These are phyloP conservation scores for Lentinula aciculospora DNA, from an alignment of 768 basidiomycete species.

Conservation along the genomic window DNA sequence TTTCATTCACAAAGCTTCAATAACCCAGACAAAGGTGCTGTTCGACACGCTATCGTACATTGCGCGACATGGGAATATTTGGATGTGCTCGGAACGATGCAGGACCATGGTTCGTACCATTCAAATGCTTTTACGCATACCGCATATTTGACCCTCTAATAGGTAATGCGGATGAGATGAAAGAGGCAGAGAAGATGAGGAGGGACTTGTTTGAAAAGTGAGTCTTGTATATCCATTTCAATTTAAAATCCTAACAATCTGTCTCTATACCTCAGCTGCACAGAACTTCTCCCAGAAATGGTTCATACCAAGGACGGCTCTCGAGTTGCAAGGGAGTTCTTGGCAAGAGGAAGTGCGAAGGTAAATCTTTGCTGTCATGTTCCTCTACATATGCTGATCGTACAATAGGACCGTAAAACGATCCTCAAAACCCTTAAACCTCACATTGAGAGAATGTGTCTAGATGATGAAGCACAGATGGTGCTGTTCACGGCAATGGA, in stretches of 20 bases:
- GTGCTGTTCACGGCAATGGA: conserved; percentile 90
- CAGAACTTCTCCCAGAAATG: conserved; percentile 86
- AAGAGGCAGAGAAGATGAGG: conserved; percentile 67
- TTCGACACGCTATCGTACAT: conserved; percentile 85
- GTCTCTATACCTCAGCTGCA: conserved; percentile 44
- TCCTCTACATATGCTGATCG: background rate
- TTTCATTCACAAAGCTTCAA: conserved; percentile 56
- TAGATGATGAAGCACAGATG: conserved; percentile 85
- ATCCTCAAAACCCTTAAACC: conserved; percentile 88
- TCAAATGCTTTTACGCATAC: background rate
- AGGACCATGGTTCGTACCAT: conserved; percentile 18
- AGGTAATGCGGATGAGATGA: conserved; percentile 29
- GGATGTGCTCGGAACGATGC: conserved; percentile 46
- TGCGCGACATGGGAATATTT: conserved; percentile 86
- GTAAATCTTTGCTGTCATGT: conserved; percentile 23
- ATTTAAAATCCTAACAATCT: background rate
- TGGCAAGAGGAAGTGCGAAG: conserved; percentile 81
- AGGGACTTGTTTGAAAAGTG: conserved; percentile 81
- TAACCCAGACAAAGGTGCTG: conserved; percentile 85
- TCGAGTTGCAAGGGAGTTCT: conserved; percentile 78
- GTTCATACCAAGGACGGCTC: conserved; percentile 93
- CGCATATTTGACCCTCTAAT: background rate
- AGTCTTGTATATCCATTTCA: conserved; percentile 11
- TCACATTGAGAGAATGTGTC: conserved; percentile 83
- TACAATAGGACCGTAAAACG: conserved; percentile 75